Base-by-base conservation (phyloP, 1,284 basidiomycete genomes). In the Schizopora paradoxa region DNA sequence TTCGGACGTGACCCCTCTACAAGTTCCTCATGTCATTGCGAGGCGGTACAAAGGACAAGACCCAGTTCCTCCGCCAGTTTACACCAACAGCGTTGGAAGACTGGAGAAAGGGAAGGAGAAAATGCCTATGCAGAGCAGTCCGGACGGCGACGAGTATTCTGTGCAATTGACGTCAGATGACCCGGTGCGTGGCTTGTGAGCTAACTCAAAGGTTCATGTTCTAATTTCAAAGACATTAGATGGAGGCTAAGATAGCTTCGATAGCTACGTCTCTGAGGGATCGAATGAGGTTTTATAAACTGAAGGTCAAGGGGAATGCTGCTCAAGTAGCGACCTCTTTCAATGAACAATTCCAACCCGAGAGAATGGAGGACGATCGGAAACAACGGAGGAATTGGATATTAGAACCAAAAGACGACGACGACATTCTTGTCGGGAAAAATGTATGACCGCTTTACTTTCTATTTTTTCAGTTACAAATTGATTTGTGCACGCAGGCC, bases 371-470 rank as follows among this genome's bases (percentile, higher is more conserved):
- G 2, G 87, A 90, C 51, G 73, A 78, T 45, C 89, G 91, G 55
- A 91, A 93, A 58, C 81, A 84, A 6, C 70, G 78, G 32, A 72
- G 90, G 13, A 85, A 91, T 42, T 96, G 91, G 91, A 83, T 91
- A 19, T 72, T 76, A 33, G 62, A 68, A 5, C 58, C 65, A 13
- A 63, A 61, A 13, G 70, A 74, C 7, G 72, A 77, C 18, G n/a
- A n/a, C n/a, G 61, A 66, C 10, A 66, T 73, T 38, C 63, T 84
- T 27, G 69, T 87, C 27, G 89, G 89, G 3, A 82, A 90, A 41
- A 76, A 87, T 62, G 90, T 84, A 52, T 48, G 57, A 28, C 19
- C 28, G 35, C 33, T 25, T 47, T 23, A 27, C 36, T 26, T 18
- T 45, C n/a, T n/a, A n/a, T n/a, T n/a, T n/a, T 14, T 29, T 29